Evolutionary conservation across 1,284 basidiomycete species (phyloP).

Genomic region (Apiotrichum akiyoshidainum): DNA sequence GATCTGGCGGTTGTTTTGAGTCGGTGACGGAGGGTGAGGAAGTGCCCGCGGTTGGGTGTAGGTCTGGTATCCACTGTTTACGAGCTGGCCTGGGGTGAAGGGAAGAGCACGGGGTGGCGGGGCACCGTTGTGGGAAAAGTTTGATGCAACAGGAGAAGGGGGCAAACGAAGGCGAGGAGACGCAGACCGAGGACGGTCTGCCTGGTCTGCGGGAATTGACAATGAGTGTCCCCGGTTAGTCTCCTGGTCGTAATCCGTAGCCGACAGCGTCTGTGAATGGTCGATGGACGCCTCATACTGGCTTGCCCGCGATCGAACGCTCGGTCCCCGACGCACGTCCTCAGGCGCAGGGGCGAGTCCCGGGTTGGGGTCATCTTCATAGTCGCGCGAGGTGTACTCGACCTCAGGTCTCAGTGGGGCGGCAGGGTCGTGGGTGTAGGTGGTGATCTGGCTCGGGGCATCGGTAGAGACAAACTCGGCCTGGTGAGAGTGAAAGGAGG

Average conservation of each 20-base stretch:
- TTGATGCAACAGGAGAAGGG: background rate
- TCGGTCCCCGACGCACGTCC: slow-evolving; percentile 4
- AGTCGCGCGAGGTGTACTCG: background rate
- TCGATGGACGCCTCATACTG: slow-evolving; percentile 7
- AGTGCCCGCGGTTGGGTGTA: background rate
- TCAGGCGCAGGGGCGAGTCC: background rate
- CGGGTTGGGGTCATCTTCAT: background rate
- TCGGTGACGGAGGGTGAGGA: background rate
- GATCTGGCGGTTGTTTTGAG: background rate
- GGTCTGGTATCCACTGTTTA: background rate
- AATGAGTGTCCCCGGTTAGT: background rate
- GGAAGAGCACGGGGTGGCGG: slow-evolving; percentile 9
- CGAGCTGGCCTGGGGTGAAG: too few species aligned
- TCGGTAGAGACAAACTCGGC: background rate
- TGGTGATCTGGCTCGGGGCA: background rate
- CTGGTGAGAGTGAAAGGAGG: background rate
- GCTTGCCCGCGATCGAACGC: slow-evolving; percentile 6
- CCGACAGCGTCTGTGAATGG: background rate
- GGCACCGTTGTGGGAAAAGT: background rate
- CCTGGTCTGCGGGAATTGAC: background rate
- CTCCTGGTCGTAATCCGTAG: background rate
- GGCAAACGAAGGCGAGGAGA: slow-evolving; percentile 9
- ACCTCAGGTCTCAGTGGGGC: background rate
- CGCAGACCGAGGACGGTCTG: slow-evolving; percentile 5
- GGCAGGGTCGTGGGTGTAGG: background rate